Evolutionary conservation across 768 basidiomycete species (phyloP), one percentile per base, ranked within the genome.

Genomic region (Peribolospora baueri): DNA sequence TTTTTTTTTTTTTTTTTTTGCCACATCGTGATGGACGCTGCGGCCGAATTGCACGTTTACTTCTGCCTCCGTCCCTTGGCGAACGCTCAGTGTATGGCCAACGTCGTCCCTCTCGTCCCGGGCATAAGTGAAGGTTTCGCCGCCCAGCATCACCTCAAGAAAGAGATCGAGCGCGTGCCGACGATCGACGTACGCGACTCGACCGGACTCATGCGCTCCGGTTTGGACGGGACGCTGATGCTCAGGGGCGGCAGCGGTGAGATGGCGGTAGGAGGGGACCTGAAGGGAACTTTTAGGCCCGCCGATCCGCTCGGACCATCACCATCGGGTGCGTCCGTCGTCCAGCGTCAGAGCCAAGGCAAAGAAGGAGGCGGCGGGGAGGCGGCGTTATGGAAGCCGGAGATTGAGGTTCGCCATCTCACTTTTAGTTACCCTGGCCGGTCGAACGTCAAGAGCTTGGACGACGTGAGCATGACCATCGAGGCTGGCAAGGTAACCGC

Each of bases 361-460:
- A 25, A 25, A 25, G 25, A 25, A 25, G 25, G 25, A 25, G 25
- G 25, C 25, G 25, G 25, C 25, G 25, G 25, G 25, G 25, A 25
- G 25, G 25, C 25, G 25, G 25, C 25, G 25, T 25, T 1, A 25
- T 25, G 25, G 25, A 25, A 25, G 25, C 25, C 43, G 7, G 43
- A 45, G 8, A 45, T 68, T 60, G 57, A 63, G 51, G 57, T 68
- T 10, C 57, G 62, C 7, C 56, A 62, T 52, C 64, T 66, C 43
- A 61, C 62, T 7, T 66, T 68, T 43, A 59, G 61, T 13, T 68
- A 66, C 56, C 67, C 67, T 3, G 61, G 63, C 37, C 57, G 65
- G 10, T 59, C 63, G 1, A 54, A 52, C 42, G 46, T 57, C 6
- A 62, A 63, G 46, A 61, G 58, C 0, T 57, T 68, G 7, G 60